phyloP scores from a whole-genome alignment of 441 rosid genomes.

The Populus hybrid region DNA sequence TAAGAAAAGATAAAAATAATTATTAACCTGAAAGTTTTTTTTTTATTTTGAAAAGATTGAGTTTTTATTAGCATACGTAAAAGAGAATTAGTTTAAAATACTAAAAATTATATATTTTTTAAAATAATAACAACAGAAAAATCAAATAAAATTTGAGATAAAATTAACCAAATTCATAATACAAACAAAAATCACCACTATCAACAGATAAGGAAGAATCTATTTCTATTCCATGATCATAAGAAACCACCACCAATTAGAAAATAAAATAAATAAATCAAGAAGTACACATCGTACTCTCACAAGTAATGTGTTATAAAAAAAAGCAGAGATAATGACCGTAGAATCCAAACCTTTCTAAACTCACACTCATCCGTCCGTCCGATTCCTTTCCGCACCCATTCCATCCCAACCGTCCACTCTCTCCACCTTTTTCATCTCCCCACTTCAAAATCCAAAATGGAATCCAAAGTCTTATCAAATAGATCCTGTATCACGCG shows the following conservation, averaged over 20 bases:
- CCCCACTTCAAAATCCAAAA: background rate
- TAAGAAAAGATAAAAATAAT: no score
- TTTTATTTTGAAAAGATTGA: no score
- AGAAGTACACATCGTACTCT: background rate
- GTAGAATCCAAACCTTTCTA: background rate
- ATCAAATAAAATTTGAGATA: no score
- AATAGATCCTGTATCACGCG: conserved; percentile 3
- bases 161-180: no score
- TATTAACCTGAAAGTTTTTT: no score
- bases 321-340: background rate
- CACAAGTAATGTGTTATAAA: background rate
- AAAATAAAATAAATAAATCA: background rate
- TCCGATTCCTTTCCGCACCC: background rate
- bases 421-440: background rate
- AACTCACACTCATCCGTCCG: background rate
- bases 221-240: background rate
- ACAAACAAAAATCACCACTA: no score
- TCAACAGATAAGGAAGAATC: conserved; percentile 5
- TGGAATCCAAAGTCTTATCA: conserved; percentile 10
- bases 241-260: no score
- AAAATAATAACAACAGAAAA: no score
- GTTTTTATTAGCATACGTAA: no score
- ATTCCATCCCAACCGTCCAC: background rate
- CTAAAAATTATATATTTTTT: no score
- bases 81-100: no score